phyloP scores from a whole-genome alignment of 352 stramenopile species.

The Phytophthora fragariaefolia region DNA sequence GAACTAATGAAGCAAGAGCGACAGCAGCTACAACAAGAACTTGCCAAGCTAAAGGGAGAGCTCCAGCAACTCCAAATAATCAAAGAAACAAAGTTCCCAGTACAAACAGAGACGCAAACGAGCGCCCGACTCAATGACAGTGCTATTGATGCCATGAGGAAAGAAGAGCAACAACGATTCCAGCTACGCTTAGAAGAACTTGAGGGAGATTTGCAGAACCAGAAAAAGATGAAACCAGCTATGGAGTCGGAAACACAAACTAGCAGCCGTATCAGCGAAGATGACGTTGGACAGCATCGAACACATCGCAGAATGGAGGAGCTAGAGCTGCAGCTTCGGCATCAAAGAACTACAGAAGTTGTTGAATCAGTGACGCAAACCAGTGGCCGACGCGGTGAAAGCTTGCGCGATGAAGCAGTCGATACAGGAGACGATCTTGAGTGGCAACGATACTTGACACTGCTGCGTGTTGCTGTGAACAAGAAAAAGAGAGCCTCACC shows the following conservation, averaged over 20 bases:
- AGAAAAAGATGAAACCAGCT: neutral
- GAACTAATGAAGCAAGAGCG: slow-evolving; percentile 18
- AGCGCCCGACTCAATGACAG: slow-evolving; percentile 12
- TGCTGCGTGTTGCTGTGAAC: slow-evolving; percentile 44
- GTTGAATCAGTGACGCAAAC: slow-evolving; percentile 30
- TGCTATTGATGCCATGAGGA: slow-evolving; percentile 15
- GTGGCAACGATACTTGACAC: slow-evolving; percentile 48
- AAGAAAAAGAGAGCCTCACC: slow-evolving; percentile 37
- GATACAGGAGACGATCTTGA: slow-evolving; percentile 28
- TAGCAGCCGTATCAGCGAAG: slow-evolving; percentile 5
- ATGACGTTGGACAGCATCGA: slow-evolving; percentile 12
- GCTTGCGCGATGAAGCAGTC: slow-evolving; percentile 21
- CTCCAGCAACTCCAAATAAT: slow-evolving; percentile 10
- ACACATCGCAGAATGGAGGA: slow-evolving; percentile 13
- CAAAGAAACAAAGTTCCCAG: slow-evolving; percentile 7
- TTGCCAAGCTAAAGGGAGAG: slow-evolving; percentile 19
- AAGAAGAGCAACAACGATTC: slow-evolving; percentile 26
- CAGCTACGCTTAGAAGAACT: slow-evolving; percentile 24
- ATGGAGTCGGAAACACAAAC: slow-evolving; percentile 31
- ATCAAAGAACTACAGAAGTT: slow-evolving; percentile 10
- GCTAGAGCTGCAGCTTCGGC: slow-evolving; percentile 23
- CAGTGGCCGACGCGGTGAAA: neutral
- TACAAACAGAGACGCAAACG: slow-evolving; percentile 23
- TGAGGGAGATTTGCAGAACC: slow-evolving; percentile 10
- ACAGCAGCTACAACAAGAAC: slow-evolving; percentile 19